Evolutionary conservation across 441 rosid species (phyloP).

Genomic region (Omphalea diandra): DNA sequence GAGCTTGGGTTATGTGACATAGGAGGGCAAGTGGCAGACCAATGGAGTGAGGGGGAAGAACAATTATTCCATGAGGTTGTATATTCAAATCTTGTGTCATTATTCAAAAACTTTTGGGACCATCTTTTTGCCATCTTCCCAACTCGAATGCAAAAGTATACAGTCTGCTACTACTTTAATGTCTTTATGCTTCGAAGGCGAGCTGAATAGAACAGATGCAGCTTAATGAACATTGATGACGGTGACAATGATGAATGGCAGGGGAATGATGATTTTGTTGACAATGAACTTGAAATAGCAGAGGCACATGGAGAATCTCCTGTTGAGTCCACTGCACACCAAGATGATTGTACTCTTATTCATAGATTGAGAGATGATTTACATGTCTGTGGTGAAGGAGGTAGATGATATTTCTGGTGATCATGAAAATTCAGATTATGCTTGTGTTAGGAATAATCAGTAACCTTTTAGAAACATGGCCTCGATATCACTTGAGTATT

Average conservation of each 20-base stretch:
- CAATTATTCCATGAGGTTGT: slow-evolving; percentile 35
- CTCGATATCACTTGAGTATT: slow-evolving; percentile 15
- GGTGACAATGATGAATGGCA: slow-evolving; percentile 74
- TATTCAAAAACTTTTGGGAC: too few species aligned
- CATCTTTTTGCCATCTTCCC: slow-evolving; percentile 39
- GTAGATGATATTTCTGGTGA: too few species aligned
- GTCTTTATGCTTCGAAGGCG: slow-evolving; percentile 48
- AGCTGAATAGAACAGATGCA: slow-evolving; percentile 44
- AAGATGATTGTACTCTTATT: slow-evolving; percentile 16
- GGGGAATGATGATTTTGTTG: slow-evolving; percentile 30
- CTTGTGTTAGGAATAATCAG: slow-evolving; percentile 11
- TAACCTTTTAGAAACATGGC: slow-evolving; percentile 18
- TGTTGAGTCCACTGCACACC: slow-evolving; percentile 34
- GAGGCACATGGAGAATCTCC: slow-evolving; percentile 44
- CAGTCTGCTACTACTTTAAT: slow-evolving; percentile 49
- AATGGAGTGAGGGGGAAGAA: slow-evolving; percentile 46
- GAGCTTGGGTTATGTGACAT: slow-evolving; percentile 44
- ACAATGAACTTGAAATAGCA: slow-evolving; percentile 20
- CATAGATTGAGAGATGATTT: slow-evolving; percentile 16
- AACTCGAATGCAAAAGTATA: slow-evolving; percentile 35
- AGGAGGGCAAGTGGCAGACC: slow-evolving; percentile 49
- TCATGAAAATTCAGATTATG: slow-evolving; percentile 6
- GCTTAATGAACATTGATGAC: slow-evolving; percentile 42
- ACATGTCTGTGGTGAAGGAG: slow-evolving; percentile 24
- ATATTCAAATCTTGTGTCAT: slow-evolving; percentile 40